Conservation (phyloP, 306 rosid species). For the Ormosia emarginata region DNA sequence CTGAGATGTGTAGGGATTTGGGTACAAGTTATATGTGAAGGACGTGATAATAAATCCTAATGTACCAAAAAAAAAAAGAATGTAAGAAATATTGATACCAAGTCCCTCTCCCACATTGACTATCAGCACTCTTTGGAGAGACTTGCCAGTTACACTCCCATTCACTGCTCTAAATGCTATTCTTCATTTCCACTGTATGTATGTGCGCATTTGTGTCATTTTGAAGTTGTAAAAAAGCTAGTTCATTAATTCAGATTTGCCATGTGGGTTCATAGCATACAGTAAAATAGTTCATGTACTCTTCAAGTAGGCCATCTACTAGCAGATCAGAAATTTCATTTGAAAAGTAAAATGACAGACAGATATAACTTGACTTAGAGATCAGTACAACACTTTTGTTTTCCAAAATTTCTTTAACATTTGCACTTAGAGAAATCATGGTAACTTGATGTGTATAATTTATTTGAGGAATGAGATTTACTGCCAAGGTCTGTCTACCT, state of each 20-base stretch:
- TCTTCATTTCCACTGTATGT: no score
- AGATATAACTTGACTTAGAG: background rate
- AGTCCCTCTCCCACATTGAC: background rate
- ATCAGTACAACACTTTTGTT: background rate
- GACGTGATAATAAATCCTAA: no score
- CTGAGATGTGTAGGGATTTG: no score
- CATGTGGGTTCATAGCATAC: background rate
- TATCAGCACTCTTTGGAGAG: no score
- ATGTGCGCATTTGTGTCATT: no score
- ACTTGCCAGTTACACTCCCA: no score
- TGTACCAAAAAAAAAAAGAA: no score
- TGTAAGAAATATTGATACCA: background rate
- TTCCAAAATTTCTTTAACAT: background rate
- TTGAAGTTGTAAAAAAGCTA: background rate
- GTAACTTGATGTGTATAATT: background rate
- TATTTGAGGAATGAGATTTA: background rate
- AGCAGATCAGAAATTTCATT: background rate
- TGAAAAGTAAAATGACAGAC: background rate
- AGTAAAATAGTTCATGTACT: background rate
- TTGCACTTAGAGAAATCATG: background rate
- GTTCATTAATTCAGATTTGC: background rate
- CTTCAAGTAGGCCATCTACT: background rate
- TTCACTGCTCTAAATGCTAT: no score
- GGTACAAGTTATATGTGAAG: no score
- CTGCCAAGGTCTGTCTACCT: background rate